Base-by-base conservation (phyloP, 345 rosid species). In the Eucalyptus pauciflora region DNA sequence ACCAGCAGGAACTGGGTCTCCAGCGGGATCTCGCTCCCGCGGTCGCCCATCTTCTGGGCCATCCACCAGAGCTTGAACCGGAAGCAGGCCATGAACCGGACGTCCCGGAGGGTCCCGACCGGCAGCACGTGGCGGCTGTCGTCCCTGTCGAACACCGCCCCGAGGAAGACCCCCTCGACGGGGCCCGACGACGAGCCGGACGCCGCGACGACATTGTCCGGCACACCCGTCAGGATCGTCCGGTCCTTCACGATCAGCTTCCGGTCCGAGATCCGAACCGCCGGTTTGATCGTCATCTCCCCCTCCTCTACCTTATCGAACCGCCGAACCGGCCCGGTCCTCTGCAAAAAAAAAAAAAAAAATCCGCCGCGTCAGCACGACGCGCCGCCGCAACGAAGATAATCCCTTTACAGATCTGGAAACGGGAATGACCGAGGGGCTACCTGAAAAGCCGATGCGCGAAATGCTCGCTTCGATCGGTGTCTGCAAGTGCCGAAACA, bases 31-130 rank as follows among this genome's bases (percentile, higher is more conserved):
- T 97, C 97, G 29, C 92, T 91, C 16, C 99, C 99, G 17, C 45
- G 89, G 86, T 94, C 94, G 1, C 99, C 99, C 99, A 96, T 96
- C 87, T 92, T 95, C 91, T 97, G 99, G 62, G 99, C 97, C 99
- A 97, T 97, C 99, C 99, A 97, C 98, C 97, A 97, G 12, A 97
- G 94, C 93, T 96, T 96, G 93, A 97, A 96, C 94, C 99, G 92
- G 91, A 97, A 97, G 91, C 96, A 93, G 41, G 99, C 95, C 98
- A 97, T 92, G 94, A 97, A 97, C 92, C 99, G 95, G 89, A 96
- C 96, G 71, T 94, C 94, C 15, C 92, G 94, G 2, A 97, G 90
- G 87, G 93, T 90, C 20, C 99, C 99, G 52, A 97, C 60, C 22
- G 96, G 91, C 15, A 95, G 88, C 92, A 96, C 94, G 37, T 96